Evolutionary conservation across 176 grass and related monocot species (phyloP), one percentile per base, ranked within the genome.

Genomic region (Aegilops tauschii): DNA sequence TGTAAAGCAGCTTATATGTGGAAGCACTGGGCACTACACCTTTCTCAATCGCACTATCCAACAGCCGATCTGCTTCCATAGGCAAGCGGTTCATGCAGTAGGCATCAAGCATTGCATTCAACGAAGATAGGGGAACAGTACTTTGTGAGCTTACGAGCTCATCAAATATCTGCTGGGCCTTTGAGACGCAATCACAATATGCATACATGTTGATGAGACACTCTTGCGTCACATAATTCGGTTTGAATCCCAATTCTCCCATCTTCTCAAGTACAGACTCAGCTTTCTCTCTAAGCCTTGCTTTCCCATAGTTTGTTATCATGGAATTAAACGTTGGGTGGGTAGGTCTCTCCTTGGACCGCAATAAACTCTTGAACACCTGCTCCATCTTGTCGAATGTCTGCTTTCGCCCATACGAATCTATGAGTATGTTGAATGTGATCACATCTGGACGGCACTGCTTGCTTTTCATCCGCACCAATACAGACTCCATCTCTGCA

Each of bases 371-470:
- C 82, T 90, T 99, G 73, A 96, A 99, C 30, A 99, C 94, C 80
- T 96, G 97, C 80, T 99, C 94, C 97, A 99, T 99, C 87, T 99
- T 99, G 86, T 96, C 85, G 77, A 99, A 96, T 80, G 69, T 72
- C 70, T 96, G 94, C 84, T 90, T 92, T 64, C 84, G 81, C 32
- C 94, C 97, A 42, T 99, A 99, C 21, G 97, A 90, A 91, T 99
- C 92, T 63, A 94, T 94, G 35, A 99, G 97, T 56, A 95, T 91
- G 80, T 99, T 99, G 90, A 96, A 94, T 54, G 97, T 94, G 74
- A 96, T 99, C 50, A 92, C 88, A 90, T 96, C 97, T 61, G 94
- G 92, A n/a, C 92, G 92, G 71, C 92, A 94, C 16, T 91, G 84
- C 8, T 93, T 92, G 76, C 88, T 94, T 91, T 94, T 99, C 97